A percentile compares a stretch with the other conserved stretches of the same genome.
phyloP scores from a whole-genome alignment of 441 rosid species.

The Kokia cookei region DNA sequence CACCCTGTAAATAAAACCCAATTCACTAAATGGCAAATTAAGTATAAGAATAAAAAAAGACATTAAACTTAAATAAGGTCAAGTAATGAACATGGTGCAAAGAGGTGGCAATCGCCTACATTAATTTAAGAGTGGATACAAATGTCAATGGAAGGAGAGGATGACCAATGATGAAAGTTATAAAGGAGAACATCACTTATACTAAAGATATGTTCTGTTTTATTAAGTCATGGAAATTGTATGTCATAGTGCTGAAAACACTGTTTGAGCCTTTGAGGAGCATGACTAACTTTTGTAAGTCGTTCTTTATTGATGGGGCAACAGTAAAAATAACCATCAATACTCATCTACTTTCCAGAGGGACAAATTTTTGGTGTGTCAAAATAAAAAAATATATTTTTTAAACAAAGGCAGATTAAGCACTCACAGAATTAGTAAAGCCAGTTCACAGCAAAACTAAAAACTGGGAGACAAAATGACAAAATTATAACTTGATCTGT shows the following conservation, averaged over 20 bases:
- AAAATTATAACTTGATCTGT: neutral
- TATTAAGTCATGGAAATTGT: too few species aligned
- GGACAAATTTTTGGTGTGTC: neutral
- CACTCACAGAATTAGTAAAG: neutral
- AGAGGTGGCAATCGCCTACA: neutral
- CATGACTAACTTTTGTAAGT: neutral
- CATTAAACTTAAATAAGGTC: neutral
- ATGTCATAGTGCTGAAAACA: neutral
- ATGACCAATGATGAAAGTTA: neutral
- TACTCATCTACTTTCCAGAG: neutral
- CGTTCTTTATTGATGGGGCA: neutral
- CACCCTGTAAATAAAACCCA: slow-evolving; percentile 52
- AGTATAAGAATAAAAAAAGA: neutral
- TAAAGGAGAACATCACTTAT: neutral
- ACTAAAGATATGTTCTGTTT: neutral
- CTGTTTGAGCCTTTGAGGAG: neutral
- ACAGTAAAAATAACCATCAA: neutral
- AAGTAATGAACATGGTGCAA: neutral
- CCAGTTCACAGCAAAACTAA: neutral
- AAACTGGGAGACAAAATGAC: neutral
- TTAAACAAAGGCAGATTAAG: neutral
- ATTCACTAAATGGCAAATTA: neutral
- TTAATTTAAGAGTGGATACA: neutral
- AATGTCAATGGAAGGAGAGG: neutral
- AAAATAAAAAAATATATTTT: neutral